A percentile compares a stretch with the other conserved stretches of the same genome.
Evolutionary conservation across 2,329 filamentous ascomycete genomes (phyloP).

Genomic region (Penicillium janthinellum): DNA sequence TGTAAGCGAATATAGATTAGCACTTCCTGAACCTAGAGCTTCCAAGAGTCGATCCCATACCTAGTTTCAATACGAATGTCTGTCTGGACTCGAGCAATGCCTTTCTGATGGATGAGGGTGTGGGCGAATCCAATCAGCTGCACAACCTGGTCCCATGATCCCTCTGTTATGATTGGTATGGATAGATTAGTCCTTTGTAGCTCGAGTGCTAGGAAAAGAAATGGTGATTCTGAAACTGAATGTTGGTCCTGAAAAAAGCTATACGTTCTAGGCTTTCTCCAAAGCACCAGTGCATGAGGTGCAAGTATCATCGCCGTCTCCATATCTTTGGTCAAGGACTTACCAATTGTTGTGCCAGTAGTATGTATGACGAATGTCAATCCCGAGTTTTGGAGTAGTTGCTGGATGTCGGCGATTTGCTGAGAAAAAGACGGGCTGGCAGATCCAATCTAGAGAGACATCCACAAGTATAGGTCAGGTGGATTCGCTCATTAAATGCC

Average conservation of each 20-base stretch:
- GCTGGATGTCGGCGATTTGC: conserved; percentile 82
- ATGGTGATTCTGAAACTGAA: neutral
- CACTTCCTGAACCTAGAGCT: neutral
- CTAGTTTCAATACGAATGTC: conserved; percentile 79
- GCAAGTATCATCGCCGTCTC: neutral
- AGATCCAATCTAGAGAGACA: conserved; percentile 64
- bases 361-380: conserved; percentile 82
- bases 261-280: neutral
- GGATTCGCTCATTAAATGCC: neutral
- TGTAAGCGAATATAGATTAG: neutral
- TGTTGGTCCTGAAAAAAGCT: neutral
- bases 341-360: conserved; percentile 84
- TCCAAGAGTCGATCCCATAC: conserved; percentile 45
- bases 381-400: conserved; percentile 73
- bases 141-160: conserved; percentile 83
- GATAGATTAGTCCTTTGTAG: neutral
- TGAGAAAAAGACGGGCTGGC: conserved; percentile 69
- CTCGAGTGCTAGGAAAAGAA: neutral
- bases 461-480: neutral
- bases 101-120: conserved; percentile 68
- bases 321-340: conserved; percentile 31
- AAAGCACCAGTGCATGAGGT: too few relatives aligned
- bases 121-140: conserved; percentile 76
- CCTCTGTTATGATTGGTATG: conserved; percentile 60
- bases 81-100: conserved; percentile 77